Evolutionary conservation across 192 early-diverging fungal species (phyloP).

Genomic region (Dissophora ornata): DNA sequence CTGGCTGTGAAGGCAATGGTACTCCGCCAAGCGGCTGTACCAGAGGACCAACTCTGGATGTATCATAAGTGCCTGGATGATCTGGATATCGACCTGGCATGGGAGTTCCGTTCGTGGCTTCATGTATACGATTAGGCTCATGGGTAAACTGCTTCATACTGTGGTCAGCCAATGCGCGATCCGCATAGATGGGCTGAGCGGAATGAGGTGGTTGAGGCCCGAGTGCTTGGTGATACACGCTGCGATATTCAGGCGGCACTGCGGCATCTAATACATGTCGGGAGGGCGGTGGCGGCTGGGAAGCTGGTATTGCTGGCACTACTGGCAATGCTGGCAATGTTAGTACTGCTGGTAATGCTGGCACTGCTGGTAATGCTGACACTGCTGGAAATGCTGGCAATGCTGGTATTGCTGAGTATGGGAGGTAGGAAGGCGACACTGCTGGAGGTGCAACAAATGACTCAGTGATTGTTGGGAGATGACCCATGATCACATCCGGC

Average conservation of each 20-base stretch:
- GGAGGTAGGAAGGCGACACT: slow-evolving; percentile 46
- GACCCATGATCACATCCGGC: neutral
- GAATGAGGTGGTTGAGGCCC: slow-evolving; percentile 19
- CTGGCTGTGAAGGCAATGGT: neutral
- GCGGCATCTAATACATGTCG: no score
- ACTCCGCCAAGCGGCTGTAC: slow-evolving; percentile 7
- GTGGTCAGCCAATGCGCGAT: neutral
- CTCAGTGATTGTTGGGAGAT: neutral
- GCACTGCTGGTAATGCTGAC: no score
- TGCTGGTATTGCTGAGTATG: slow-evolving; percentile 4
- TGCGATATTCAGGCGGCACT: slow-evolving; percentile 6
- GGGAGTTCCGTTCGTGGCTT: neutral
- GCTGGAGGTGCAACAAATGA: slow-evolving; percentile 15
- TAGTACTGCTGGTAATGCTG: no score
- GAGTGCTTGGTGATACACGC: neutral
- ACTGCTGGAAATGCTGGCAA: no score
- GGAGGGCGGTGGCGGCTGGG: no score
- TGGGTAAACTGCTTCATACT: neutral
- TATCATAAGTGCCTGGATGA: neutral
- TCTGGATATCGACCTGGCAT: slow-evolving; percentile 3
- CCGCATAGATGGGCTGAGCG: neutral
- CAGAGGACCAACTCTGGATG: slow-evolving; percentile 4
- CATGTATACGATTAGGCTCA: neutral
- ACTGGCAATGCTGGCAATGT: no score
- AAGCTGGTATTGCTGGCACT: no score